Conservation (phyloP, 1,139 yeast species). For the Saccharomyces hybrid region DNA sequence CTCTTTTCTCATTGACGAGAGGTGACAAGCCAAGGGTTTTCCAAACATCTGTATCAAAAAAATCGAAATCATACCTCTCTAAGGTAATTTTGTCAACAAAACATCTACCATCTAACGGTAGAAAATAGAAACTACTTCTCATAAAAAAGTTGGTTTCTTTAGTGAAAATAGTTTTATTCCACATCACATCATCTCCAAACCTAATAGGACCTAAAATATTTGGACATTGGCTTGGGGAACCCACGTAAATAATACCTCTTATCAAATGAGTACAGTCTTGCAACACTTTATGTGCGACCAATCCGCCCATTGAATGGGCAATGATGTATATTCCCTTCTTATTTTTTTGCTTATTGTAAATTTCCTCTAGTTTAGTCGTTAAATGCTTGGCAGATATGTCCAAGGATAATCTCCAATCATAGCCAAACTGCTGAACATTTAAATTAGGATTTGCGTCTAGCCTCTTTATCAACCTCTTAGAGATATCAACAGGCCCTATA, state of each 20-base stretch:
- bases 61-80: conserved; percentile 60
- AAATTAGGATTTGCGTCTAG: conserved; percentile 53
- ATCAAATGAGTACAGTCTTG: conserved; percentile 59
- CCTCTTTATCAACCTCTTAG: conserved; percentile 51
- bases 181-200: conserved; percentile 70
- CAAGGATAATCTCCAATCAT: conserved; percentile 82
- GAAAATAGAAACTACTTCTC: conserved; percentile 73
- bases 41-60: conserved; percentile 77
- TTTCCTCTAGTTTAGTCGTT: conserved; percentile 38
- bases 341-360: conserved; percentile 35
- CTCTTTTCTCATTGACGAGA: conserved; percentile 47
- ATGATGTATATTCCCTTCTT: conserved; percentile 56
- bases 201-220: conserved; percentile 81
- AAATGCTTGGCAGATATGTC: conserved; percentile 49
- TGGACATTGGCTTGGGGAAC: conserved; percentile 78
- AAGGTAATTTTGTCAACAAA: conserved; percentile 56
- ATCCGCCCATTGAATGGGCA: conserved; percentile 93
- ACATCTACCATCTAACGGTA: conserved; percentile 71
- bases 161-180: conserved; percentile 67
- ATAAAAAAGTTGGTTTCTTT: conserved; percentile 80
- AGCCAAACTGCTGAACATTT: conserved; percentile 67
- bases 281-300: conserved; percentile 73
- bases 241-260: conserved; percentile 71
- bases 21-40: conserved; percentile 69
- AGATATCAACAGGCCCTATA: conserved; percentile 82